Conservation (phyloP, 2,329 filamentous ascomycete species). For the Penicillium sp. region DNA sequence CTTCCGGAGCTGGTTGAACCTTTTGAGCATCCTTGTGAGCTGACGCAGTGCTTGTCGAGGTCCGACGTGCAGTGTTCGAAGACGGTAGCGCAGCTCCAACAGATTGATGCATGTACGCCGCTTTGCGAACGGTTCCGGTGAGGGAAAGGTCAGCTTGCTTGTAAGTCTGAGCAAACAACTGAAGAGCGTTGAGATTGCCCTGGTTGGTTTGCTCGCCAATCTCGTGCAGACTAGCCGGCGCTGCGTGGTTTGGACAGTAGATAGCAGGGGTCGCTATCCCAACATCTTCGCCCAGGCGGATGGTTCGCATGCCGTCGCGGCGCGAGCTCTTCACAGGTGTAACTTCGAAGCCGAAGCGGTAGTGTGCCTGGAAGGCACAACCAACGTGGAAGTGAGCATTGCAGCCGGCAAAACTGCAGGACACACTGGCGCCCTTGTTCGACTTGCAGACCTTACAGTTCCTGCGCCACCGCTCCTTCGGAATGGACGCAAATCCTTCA, state of each 20-base stretch:
- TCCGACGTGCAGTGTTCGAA: constrained; percentile 45
- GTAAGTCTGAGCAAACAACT: constrained; percentile 81
- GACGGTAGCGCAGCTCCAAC: constrained; percentile 34
- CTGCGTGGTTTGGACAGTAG: constrained; percentile 87
- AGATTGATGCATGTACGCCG: constrained; percentile 59
- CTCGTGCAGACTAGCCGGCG: constrained; percentile 68
- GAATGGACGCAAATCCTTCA: constrained; percentile 84
- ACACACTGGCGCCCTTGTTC: constrained; percentile 70
- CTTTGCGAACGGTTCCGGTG: constrained; percentile 90
- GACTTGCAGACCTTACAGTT: constrained; percentile 80
- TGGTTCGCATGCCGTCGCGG: constrained; percentile 72
- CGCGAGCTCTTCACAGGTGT: constrained; percentile 84
- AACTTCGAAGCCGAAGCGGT: constrained; percentile 84
- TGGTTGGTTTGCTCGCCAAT: constrained; percentile 73
- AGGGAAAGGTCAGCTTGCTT: constrained; percentile 90
- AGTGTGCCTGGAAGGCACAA: constrained; percentile 80
- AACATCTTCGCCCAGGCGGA: constrained; percentile 74
- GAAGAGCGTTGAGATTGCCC: constrained; percentile 71
- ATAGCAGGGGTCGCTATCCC: constrained; percentile 81
- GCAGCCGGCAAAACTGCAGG: constrained; percentile 62
- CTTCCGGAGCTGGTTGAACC: constrained; percentile 19
- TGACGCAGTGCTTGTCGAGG: constrained; percentile 52
- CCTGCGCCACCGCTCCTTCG: constrained; percentile 67
- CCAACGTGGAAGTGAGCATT: constrained; percentile 71
- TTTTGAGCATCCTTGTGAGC: constrained; percentile 17